phyloP scores from a whole-genome alignment of 2,329 filamentous ascomycete genomes.

The Hymenoscyphus fructigenus region DNA sequence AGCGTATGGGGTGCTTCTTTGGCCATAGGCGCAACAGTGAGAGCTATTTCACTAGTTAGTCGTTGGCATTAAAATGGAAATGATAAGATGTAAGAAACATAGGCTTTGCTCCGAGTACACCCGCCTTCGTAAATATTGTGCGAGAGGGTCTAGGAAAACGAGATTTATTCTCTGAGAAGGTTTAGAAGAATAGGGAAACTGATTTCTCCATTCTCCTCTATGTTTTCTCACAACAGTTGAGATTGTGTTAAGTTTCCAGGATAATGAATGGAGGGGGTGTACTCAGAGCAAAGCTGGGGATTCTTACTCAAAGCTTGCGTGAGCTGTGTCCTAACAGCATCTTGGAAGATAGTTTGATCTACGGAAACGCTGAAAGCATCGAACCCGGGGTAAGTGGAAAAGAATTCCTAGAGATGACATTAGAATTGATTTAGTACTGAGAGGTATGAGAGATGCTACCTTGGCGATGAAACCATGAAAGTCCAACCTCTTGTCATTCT shows the following conservation, averaged over 20 bases:
- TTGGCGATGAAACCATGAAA: constrained; percentile 39
- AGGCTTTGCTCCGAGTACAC: too few species aligned
- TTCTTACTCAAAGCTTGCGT: constrained; percentile 36
- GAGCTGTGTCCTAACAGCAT: constrained; percentile 37
- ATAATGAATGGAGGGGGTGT: not conserved
- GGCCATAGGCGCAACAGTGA: constrained; percentile 39
- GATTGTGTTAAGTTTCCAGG: too few species aligned
- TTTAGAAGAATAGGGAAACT: too few species aligned
- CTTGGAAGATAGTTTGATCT: constrained; percentile 31
- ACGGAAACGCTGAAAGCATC: constrained; percentile 32
- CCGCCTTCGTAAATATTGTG: too few species aligned
- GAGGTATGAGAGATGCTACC: constrained; percentile 30
- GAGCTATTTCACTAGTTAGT: constrained; percentile 8
- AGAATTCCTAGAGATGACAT: constrained; percentile 34
- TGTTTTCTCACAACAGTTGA: too few species aligned
- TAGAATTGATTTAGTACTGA: not conserved
- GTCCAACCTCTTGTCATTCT: constrained; percentile 37
- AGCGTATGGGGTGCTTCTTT: constrained; percentile 38
- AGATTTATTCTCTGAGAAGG: too few species aligned
- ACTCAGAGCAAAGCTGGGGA: too few species aligned
- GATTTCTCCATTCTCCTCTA: too few species aligned
- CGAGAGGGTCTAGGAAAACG: too few species aligned
- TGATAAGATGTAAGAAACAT: too few species aligned
- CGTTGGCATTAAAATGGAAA: not conserved
- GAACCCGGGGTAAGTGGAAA: constrained; percentile 38